Conservation (phyloP, 78 protist genomes). For the Chrysochromulina parva region DNA sequence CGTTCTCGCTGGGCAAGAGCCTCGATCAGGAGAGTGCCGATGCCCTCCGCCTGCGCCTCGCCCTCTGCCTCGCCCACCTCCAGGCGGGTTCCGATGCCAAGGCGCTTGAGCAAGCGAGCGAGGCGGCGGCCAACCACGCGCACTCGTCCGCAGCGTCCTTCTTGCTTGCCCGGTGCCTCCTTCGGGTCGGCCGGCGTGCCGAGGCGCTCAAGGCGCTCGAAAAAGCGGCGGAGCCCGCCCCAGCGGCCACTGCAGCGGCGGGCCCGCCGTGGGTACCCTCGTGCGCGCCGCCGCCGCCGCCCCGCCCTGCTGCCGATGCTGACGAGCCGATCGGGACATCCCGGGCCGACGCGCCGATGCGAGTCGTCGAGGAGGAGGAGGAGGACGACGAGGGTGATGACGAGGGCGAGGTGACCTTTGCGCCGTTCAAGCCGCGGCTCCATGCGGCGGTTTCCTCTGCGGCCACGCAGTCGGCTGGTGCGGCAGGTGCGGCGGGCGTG, state of each 20-base stretch:
- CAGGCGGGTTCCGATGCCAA: not conserved
- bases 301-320: not conserved
- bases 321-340: not conserved
- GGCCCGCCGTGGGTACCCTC: too few species aligned
- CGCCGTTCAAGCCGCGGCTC: too few species aligned
- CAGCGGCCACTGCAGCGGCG: not conserved
- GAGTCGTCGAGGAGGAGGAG: too few species aligned
- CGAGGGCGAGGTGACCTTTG: too few species aligned
- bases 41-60: not conserved
- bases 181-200: conserved; percentile 15
- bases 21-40: not conserved
- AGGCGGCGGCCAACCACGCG: not conserved
- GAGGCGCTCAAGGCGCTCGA: not conserved
- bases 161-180: not conserved
- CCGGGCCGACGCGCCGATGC: too few species aligned
- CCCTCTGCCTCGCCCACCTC: not conserved
- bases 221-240: not conserved
- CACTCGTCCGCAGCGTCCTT: not conserved
- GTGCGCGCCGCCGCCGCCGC: not conserved
- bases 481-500: too few species aligned
- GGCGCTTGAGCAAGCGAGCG: not conserved
- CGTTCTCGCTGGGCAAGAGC: too few species aligned
- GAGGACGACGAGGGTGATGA: too few species aligned
- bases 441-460: not conserved
- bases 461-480: too few species aligned